Evolutionary conservation across 2,329 filamentous ascomycete species (phyloP).

Genomic region (Fusarium sp.): DNA sequence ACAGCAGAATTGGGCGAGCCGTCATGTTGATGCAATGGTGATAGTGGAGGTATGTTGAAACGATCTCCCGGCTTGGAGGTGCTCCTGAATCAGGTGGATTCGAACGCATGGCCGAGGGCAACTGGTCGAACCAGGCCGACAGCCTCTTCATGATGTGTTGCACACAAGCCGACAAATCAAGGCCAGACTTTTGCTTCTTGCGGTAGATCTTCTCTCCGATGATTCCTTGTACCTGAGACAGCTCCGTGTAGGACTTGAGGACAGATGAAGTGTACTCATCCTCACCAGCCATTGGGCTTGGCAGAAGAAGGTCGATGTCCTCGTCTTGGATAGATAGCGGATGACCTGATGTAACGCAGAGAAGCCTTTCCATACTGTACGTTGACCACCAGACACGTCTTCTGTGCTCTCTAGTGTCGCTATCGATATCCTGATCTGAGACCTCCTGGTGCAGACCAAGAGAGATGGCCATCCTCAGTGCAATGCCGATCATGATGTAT

Average conservation of each 20-base stretch:
- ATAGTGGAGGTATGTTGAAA: neutral
- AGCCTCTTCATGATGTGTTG: neutral
- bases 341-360: neutral
- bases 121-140: neutral
- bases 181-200: neutral
- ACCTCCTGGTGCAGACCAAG: neutral
- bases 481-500: neutral
- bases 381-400: neutral
- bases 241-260: neutral
- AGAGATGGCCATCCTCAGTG: neutral
- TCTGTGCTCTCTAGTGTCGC: neutral
- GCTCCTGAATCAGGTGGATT: neutral
- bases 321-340: neutral
- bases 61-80: neutral
- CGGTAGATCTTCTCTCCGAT: neutral
- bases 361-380: neutral
- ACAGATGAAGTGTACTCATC: neutral
- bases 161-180: neutral
- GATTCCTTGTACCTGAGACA: neutral
- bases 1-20: neutral
- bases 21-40: neutral
- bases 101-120: neutral
- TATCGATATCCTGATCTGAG: neutral
- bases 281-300: neutral
- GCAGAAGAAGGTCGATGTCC: neutral